Evolutionary conservation across 2,329 filamentous ascomycete species (phyloP), one percentile per base, ranked within the genome.

Genomic region (Bipolaris bicolor): DNA sequence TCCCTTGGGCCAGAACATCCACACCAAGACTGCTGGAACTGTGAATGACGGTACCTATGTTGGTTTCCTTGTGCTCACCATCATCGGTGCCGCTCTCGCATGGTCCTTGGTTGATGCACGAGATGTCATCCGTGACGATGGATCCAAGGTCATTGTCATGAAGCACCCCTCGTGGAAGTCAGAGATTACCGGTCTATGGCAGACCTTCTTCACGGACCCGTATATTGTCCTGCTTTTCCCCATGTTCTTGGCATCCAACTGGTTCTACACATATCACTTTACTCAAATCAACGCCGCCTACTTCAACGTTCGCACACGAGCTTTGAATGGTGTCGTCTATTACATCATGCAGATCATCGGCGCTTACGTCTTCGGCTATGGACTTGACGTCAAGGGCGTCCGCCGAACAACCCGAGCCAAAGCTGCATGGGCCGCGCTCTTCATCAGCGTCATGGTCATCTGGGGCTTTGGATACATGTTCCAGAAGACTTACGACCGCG

Each of bases 81-180:
- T 90, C 51, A 65, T 84, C 44, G 91, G 91, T 44, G 90, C 90
- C 59, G 66, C 86, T 13, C 80, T 96, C 1, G 85, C 90, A 29
- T 86, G 90, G 70, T 80, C 83, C 39, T 83, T 96, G 3, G 86
- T 86, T 68, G 86, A 95, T 68, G 90, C 90, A 36, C 84, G 84
- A 65, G 84, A 86, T 53, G 85, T 97, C 61, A 80, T 90, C 63
- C 91, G 92, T 60, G 81, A 84, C 36, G 91, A 97, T 72, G 91
- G 91, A 57, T 89, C 89, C 56, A 79, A 86, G 57, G 87, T 96
- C 71, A 92, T 96, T 61, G 78, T 93, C 61, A 96, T 94, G 90
- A 94, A 95, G 81, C 90, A 96, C 77, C 92, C 92, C 3, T 90
- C 90, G 49, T 96, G 90, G 90, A 86, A 86, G 70, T 88, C 90